phyloP scores from a whole-genome alignment of 176 grass and related monocot species.

The Miscanthus lutarioriparius region DNA sequence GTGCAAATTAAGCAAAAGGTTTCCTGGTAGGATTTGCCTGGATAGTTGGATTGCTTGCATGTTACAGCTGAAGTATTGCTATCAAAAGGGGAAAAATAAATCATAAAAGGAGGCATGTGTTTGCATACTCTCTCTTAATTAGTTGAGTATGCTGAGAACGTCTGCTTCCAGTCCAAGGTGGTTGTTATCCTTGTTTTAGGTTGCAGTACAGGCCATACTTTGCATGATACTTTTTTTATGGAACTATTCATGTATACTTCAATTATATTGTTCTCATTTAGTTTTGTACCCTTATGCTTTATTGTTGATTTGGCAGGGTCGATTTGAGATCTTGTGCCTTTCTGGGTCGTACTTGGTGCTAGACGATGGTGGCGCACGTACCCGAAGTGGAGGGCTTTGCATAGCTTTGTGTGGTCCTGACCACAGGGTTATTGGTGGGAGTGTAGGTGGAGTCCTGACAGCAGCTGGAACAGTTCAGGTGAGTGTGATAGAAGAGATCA shows the following conservation, averaged over 20 bases:
- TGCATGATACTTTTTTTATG: no score
- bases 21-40: neutral
- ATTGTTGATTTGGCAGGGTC: constrained; percentile 64
- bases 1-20: neutral
- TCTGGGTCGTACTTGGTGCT: constrained; percentile 85
- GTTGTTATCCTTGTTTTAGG: neutral
- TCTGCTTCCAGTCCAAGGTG: neutral
- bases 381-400: constrained; percentile 68
- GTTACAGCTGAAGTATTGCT: neutral
- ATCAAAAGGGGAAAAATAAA: neutral
- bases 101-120: neutral
- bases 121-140: neutral
- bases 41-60: neutral
- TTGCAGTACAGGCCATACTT: neutral
- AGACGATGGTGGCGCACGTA: constrained; percentile 63
- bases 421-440: constrained; percentile 82
- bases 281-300: neutral
- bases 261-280: neutral
- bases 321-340: constrained; percentile 86
- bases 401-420: constrained; percentile 80
- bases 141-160: neutral
- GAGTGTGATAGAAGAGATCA: neutral
- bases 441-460: constrained; percentile 66
- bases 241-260: neutral
- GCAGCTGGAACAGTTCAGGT: constrained; percentile 95